These are phyloP conservation scores for Abortiporus biennis DNA, from an alignment of 1,284 basidiomycete species.

Conservation along the genomic window DNA sequence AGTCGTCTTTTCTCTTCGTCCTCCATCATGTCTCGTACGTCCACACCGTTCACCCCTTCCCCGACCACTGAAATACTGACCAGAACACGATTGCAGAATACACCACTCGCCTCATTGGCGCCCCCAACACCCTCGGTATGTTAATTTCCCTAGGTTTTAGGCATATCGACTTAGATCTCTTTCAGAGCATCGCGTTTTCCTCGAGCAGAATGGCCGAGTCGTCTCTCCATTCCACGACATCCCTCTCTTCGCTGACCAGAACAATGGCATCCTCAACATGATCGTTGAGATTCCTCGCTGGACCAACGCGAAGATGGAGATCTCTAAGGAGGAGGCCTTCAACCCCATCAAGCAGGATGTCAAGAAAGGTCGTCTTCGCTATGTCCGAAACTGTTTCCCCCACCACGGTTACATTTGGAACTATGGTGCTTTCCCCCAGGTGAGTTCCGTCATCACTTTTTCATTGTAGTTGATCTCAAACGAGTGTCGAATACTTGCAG, in stretches of 20 bases:
- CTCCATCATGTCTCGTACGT: constrained; percentile 56
- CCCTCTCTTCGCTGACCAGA: constrained; percentile 92
- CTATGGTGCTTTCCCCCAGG: constrained; percentile 96
- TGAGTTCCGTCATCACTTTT: constrained; percentile 26
- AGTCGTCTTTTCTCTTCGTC: constrained; percentile 47
- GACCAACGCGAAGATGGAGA: constrained; percentile 99
- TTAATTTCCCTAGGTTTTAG: constrained; percentile 7
- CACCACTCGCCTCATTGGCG: constrained; percentile 75
- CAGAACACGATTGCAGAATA: constrained; percentile 43
- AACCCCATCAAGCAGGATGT: constrained; percentile 99
- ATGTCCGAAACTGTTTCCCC: constrained; percentile 99
- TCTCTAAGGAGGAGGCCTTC: constrained; percentile 95
- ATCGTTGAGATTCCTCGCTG: constrained; percentile 98
- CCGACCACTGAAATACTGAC: constrained; percentile 6
- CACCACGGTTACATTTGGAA: constrained; percentile 99
- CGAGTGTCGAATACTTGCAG: constrained; percentile 33
- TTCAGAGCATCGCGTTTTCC: constrained; percentile 89
- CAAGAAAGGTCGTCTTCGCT: constrained; percentile 95
- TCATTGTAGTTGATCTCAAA: constrained; percentile 7
- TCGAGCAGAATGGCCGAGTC: constrained; percentile 84
- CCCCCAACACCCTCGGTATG: constrained; percentile 89
- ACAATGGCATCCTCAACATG: constrained; percentile 95
- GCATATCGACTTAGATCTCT: constrained; percentile 5
- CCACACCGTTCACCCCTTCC: constrained; percentile 6
- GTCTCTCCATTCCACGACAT: constrained; percentile 95